Base-by-base conservation (phyloP, 768 basidiomycete species). In the Lentinula sp. region DNA sequence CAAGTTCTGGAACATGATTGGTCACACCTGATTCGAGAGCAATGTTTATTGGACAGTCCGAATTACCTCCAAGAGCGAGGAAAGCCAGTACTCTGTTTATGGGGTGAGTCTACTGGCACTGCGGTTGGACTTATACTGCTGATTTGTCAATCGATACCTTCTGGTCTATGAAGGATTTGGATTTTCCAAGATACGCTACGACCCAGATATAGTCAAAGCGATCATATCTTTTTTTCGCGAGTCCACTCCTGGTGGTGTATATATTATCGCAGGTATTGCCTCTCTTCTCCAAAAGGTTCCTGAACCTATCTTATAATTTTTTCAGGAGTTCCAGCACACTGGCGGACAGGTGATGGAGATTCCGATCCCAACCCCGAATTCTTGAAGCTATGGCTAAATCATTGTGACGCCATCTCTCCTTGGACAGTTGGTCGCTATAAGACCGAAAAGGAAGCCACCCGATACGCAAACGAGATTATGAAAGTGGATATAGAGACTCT, bases 401-500 rank as follows among this genome's bases (percentile, higher is more conserved):
- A 83, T n/a, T 89, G 91, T 62, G 89, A 91, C 63, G 87, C 89
- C 4, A 81, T 92, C 59, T 88, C 85, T 21, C 92, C 92, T 10
- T 93, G 91, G 91, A 91, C 87, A 3, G 78, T 93, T 9, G 92
- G 91, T 3, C 77, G 89, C 32, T 93, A 84, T 69, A 74, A 73
- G 16, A 80, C 78, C 61, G 80, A 84, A 62, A 76, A 78, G 42
- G 84, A 84, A 8, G 88, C 86, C 1, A 87, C 90, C 54, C 61
- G 70, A 7, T 92, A 86, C 70, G 83, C 83, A 6, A 78, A 82
- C 65, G 77, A 78, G 8, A 84, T 80, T 51, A 84, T 90, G 70
- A 84, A 80, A 56, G 80, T 73, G 0, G 92, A 94, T 69, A 71
- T 84, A 2, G 84, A 85, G 45, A 70, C 84, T 28, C 75, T 93